Percentiles rank a stretch among this genome's conserved stretches.
Conservation (phyloP, 2,329 filamentous ascomycete species). For the Fusarium sp. region DNA sequence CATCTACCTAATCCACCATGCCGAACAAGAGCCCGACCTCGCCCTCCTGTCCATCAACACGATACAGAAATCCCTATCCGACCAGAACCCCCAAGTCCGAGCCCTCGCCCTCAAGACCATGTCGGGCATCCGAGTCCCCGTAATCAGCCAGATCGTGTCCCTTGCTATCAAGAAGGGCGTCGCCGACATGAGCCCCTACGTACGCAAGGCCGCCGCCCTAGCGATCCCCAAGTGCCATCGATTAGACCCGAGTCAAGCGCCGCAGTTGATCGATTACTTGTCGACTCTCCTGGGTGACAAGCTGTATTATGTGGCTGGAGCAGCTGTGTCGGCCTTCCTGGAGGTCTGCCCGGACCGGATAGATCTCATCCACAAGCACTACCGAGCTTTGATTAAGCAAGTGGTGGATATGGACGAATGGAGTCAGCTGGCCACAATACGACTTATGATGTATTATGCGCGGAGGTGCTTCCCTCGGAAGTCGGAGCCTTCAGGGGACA, state of each 20-base stretch:
- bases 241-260: constrained; percentile 85
- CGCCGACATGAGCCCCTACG: constrained; percentile 93
- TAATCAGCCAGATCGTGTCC: constrained; percentile 97
- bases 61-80: constrained; percentile 96
- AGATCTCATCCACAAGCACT: constrained; percentile 91
- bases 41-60: constrained; percentile 97
- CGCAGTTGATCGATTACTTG: constrained; percentile 87
- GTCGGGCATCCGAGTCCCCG: constrained; percentile 96
- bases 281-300: constrained; percentile 84
- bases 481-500: constrained; percentile 66
- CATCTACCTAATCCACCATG: constrained; percentile 97
- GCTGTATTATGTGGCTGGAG: constrained; percentile 96
- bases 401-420: constrained; percentile 99
- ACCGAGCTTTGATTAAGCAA: constrained; percentile 86
- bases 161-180: constrained; percentile 94
- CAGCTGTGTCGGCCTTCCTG: constrained; percentile 88
- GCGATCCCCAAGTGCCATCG: constrained; percentile 97
- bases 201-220: constrained; percentile 91
- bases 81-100: constrained; percentile 89
- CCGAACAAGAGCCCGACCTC: constrained; percentile 94
- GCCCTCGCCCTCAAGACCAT: constrained; percentile 95
- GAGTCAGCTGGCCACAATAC: constrained; percentile 88
- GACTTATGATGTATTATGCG: constrained; percentile 85
- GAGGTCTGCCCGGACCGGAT: constrained; percentile 90
- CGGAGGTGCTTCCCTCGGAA: constrained; percentile 86